phyloP scores from a whole-genome alignment of 306 rosid genomes.

The Alnus rubra region DNA sequence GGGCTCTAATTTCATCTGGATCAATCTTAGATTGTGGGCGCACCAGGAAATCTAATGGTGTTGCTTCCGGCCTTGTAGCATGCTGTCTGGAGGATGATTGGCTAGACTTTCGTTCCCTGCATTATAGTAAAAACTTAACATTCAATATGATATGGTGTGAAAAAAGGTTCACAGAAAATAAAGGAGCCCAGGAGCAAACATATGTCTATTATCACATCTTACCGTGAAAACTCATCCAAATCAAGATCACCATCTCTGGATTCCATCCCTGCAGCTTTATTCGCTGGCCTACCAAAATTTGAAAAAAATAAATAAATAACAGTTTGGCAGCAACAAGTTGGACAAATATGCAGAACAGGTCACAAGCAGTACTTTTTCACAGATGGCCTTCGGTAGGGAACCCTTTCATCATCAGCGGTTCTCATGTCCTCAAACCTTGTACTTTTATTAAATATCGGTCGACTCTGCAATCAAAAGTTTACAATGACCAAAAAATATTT shows the following conservation, averaged over 20 bases:
- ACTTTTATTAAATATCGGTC: conserved; percentile 91
- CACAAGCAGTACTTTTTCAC: conserved; percentile 59
- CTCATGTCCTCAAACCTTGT: conserved; percentile 98
- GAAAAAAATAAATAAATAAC: conserved; percentile 16
- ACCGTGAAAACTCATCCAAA: conserved; percentile 87
- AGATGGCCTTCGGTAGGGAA: conserved; percentile 70
- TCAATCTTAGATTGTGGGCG: conserved; percentile 95
- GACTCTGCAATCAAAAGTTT: conserved; percentile 64
- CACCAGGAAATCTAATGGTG: conserved; percentile 89
- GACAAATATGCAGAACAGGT: not conserved
- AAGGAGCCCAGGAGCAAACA: not conserved
- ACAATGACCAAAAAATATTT: conserved; percentile 10
- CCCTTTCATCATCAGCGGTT: conserved; percentile 71
- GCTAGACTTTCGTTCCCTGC: conserved; percentile 82
- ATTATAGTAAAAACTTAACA: conserved; percentile 25
- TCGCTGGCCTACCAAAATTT: conserved; percentile 54
- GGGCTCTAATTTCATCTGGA: conserved; percentile 90
- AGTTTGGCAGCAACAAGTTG: not conserved
- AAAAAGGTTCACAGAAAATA: not conserved
- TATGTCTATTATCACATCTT: conserved; percentile 32
- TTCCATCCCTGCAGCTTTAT: conserved; percentile 78
- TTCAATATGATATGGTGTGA: not conserved
- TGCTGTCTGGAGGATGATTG: conserved; percentile 81
- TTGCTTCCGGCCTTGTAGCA: conserved; percentile 91
- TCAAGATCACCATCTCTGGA: conserved; percentile 95